Evolutionary conservation across 169 alveolate species (phyloP).

Genomic region (Cryptosporidium felis): DNA sequence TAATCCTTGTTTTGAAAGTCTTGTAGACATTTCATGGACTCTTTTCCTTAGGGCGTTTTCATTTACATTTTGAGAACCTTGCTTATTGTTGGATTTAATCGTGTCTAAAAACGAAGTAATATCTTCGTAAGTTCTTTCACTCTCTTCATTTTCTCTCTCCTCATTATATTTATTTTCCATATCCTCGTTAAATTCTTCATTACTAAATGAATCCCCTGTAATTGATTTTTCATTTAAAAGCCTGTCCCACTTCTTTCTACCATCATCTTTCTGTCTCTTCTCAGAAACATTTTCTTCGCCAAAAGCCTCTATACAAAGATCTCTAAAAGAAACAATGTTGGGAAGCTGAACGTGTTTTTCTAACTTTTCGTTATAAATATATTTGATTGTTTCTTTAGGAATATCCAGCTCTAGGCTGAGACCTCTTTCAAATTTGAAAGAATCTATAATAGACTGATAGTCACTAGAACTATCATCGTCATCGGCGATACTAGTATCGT

Average conservation of each 20-base stretch:
- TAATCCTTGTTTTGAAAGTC: slow-evolving; percentile 62
- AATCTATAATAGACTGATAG: slow-evolving; percentile 19
- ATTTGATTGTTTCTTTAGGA: slow-evolving; percentile 57
- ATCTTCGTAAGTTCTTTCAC: slow-evolving; percentile 59
- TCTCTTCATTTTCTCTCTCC: slow-evolving; percentile 9
- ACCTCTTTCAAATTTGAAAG: slow-evolving; percentile 55
- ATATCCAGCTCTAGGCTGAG: slow-evolving; percentile 20
- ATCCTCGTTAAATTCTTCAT: not conserved
- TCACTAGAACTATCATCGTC: slow-evolving; percentile 20
- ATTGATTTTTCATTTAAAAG: slow-evolving; percentile 32
- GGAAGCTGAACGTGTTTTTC: slow-evolving; percentile 59
- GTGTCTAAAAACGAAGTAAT: slow-evolving; percentile 57
- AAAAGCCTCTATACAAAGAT: slow-evolving; percentile 33
- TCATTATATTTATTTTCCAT: slow-evolving; percentile 17
- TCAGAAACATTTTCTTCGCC: slow-evolving; percentile 49
- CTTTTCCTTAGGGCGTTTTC: slow-evolving; percentile 54
- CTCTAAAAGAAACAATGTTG: slow-evolving; percentile 40
- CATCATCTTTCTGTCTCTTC: not conserved
- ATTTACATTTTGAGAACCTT: not conserved
- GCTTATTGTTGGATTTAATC: slow-evolving; percentile 32
- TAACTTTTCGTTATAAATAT: slow-evolving; percentile 12
- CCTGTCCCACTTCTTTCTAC: slow-evolving; percentile 29
- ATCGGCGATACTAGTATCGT: slow-evolving; percentile 50
- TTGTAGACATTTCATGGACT: slow-evolving; percentile 70
- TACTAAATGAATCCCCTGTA: not conserved